Evolutionary conservation across 345 rosid species (phyloP), one percentile per base, ranked within the genome.

Genomic region (Acer campestre): DNA sequence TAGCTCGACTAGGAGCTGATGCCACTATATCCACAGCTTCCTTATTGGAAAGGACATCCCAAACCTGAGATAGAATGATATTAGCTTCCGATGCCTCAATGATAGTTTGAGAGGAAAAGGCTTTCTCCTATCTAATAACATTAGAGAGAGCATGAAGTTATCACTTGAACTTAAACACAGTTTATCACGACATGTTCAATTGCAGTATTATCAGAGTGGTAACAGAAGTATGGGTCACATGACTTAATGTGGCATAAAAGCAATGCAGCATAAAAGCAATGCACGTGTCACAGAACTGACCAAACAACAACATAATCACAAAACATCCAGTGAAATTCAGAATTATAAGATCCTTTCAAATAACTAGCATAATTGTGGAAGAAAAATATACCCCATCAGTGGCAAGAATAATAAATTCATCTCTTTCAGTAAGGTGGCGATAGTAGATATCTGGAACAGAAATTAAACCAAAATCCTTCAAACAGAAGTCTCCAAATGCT

Each of bases 401-500:
- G 75, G 99, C 99, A 35, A 95, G 91, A 83, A 95, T 89, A 67
- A 95, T 77, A 83, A 95, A 95, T 62, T 91, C 89, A 53, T 95
- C 99, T 86, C 76, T 84, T 68, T 92, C 89, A 4, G 86, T 87
- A 44, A 95, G 89, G 75, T 69, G 85, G 6, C 84, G 94, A 71
- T 93, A 88, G 78, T 75, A 89, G 71, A 95, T 79, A 84, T 95
- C 99, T 14, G 99, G 99, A 10, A 88, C 88, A 0, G 99, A 93
- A 79, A 93, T 95, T 79, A 95, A 80, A 69, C 99, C 99, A 79
- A 92, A 95, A 84, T 95, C 98, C 82, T 95, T 95, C n/a, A 95
- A 90, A 84, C 99, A 95, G 81, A 95, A 95, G 82, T 95, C 99
- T 14, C 99, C 99, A 84, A 95, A 93, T 79, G 99, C 99, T 88